Evolutionary conservation across 768 basidiomycete genomes (phyloP), one percentile per base, ranked within the genome.

Genomic region (Mycena metata): DNA sequence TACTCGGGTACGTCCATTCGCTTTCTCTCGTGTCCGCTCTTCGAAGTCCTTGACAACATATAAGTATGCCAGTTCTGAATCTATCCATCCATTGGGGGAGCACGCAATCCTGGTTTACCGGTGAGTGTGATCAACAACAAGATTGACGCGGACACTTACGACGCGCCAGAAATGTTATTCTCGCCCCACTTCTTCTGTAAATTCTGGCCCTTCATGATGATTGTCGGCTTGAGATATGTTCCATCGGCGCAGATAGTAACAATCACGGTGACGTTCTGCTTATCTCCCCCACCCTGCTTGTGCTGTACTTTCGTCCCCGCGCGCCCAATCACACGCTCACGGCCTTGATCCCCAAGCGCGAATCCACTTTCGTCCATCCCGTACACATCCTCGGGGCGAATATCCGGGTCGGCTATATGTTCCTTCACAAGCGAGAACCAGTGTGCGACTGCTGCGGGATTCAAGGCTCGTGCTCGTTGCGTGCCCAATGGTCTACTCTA

Each of bases 211-310:
- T 84, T 84, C 76, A 76, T 83, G 26, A 85, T 82, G 9, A 84
- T 69, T 13, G 76, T 72, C 3, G 81, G 81, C 16, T 52, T 46
- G 7, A 83, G 30, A 0, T 69, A 60, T 0, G 78, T 78, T 0
- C 83, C 79, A 72, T 84, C 79, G 1, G 82, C 79, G 69, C 83
- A 84, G 49, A 83, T 83, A 13, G 79, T 81, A 7, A 82, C 75
- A n/a, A 83, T 30, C 0, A 69, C 79, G 7, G 80, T 84, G 19
- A 79, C 74, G 66, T 80, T 82, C 66, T 83, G 79, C 0, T 72
- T 52, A 60, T 80, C 74, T 1, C 71, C 79, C 23, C 76, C 65
- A 1, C 80, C 75, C 58, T 72, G 72, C 57, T 78, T 72, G 63
- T 83, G 76, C 66, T 83, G 81, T 0, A 71, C 60, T 21, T 50